Evolutionary conservation across 495 filamentous ascomycete genomes (phyloP).

Genomic region (Monascus purpureus): DNA sequence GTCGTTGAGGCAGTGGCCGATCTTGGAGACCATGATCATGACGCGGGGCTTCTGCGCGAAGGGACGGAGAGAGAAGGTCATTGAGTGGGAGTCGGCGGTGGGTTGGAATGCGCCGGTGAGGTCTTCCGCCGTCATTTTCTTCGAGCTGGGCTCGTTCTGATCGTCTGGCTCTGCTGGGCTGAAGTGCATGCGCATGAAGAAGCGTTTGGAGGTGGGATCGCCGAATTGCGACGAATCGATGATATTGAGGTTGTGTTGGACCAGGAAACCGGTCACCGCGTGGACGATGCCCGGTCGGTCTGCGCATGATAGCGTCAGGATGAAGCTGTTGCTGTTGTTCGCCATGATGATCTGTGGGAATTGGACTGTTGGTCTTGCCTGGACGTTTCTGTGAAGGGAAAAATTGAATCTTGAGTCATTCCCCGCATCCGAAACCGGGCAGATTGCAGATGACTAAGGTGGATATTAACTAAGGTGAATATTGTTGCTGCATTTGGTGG

Average conservation of each 20-base stretch:
- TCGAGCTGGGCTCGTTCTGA: constrained; percentile 4
- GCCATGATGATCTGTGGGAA: no score
- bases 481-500: no score
- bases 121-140: constrained; percentile 28
- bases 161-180: constrained; percentile 21
- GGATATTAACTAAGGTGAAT: no score
- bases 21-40: constrained; percentile 72
- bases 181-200: constrained; percentile 72
- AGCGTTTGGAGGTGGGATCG: constrained; percentile 47
- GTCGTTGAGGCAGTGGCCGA: constrained; percentile 68
- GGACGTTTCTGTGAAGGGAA: no score
- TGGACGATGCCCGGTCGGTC: constrained; percentile 65
- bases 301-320: constrained; percentile 61
- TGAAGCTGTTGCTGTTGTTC: no score
- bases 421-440: no score
- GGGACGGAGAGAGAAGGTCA: constrained; percentile 50
- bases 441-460: no score
- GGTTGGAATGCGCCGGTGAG: constrained; percentile 31
- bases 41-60: constrained; percentile 49
- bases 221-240: constrained; percentile 63
- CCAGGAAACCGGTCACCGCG: constrained; percentile 58
- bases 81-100: constrained; percentile 40
- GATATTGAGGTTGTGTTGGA: constrained; percentile 53
- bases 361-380: no score
- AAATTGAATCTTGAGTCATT: no score